These are phyloP conservation scores for Casuarina cunninghamiana DNA, from an alignment of 306 rosid species.

Conservation along the genomic window DNA sequence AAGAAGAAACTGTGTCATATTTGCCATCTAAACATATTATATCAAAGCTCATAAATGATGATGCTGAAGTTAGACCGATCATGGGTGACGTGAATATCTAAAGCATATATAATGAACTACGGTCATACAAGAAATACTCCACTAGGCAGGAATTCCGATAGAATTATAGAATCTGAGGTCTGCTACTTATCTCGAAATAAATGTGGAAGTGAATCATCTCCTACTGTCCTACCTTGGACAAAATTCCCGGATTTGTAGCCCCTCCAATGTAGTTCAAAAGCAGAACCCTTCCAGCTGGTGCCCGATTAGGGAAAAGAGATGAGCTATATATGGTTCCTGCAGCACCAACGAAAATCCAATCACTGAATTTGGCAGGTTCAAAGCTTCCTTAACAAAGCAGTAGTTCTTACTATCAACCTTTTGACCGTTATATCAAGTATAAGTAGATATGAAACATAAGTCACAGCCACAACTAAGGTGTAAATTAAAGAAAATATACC, in stretches of 20 bases:
- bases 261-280: constrained; percentile 98
- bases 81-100: neutral
- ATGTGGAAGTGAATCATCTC: constrained; percentile 13
- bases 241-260: constrained; percentile 80
- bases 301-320: constrained; percentile 91
- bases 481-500: constrained; percentile 42
- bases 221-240: constrained; percentile 63
- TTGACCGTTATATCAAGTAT: neutral
- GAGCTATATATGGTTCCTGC: constrained; percentile 98
- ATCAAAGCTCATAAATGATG: neutral
- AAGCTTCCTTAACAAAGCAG: constrained; percentile 6
- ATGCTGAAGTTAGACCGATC: neutral
- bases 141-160: no score
- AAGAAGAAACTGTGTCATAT: neutral
- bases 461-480: neutral
- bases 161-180: no score
- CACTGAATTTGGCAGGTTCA: constrained; percentile 28
- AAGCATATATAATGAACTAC: neutral
- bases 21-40: neutral
- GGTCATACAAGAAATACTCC: no score
- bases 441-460: neutral
- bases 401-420: neutral
- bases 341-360: constrained; percentile 29
- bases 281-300: constrained; percentile 87
- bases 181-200: no score